Conservation (phyloP, 2,329 filamentous ascomycete species). For the Amauroascus verrucosus region DNA sequence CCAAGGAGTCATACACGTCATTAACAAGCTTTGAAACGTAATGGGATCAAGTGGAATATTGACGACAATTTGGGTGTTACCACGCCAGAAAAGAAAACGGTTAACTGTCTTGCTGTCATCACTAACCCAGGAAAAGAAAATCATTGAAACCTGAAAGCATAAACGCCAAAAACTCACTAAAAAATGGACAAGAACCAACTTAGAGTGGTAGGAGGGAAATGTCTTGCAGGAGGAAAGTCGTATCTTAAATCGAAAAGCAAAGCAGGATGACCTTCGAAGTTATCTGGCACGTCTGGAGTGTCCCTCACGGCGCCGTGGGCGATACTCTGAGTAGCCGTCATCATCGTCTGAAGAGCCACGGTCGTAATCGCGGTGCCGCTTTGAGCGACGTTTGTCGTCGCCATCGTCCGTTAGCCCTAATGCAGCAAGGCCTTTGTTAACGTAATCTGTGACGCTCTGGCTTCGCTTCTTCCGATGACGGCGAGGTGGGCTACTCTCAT, state of each 20-base stretch:
- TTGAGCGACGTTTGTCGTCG: conserved; percentile 14
- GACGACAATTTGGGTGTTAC: no score
- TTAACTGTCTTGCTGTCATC: no score
- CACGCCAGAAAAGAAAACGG: no score
- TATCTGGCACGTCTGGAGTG: conserved; percentile 6
- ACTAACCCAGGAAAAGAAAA: no score
- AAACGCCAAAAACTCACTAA: no score
- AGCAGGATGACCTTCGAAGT: background rate
- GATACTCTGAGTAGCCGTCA: conserved; percentile 30
- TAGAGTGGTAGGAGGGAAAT: no score
- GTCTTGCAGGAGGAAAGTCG: no score
- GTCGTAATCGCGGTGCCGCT: conserved; percentile 23
- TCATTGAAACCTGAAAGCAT: no score
- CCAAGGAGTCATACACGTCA: background rate
- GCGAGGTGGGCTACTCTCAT: conserved; percentile 46
- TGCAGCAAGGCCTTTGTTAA: conserved; percentile 36
- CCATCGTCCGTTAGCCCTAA: conserved; percentile 31
- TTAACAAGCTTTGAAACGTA: background rate
- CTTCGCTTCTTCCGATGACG: conserved; percentile 39
- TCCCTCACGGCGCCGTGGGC: conserved; percentile 21
- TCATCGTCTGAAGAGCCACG: conserved; percentile 26
- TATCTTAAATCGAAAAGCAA: no score
- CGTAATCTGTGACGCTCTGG: conserved; percentile 38
- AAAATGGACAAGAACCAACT: no score
- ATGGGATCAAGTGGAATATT: background rate